Base-by-base conservation (phyloP, 768 basidiomycete genomes). In the Suillus subalutaceus region DNA sequence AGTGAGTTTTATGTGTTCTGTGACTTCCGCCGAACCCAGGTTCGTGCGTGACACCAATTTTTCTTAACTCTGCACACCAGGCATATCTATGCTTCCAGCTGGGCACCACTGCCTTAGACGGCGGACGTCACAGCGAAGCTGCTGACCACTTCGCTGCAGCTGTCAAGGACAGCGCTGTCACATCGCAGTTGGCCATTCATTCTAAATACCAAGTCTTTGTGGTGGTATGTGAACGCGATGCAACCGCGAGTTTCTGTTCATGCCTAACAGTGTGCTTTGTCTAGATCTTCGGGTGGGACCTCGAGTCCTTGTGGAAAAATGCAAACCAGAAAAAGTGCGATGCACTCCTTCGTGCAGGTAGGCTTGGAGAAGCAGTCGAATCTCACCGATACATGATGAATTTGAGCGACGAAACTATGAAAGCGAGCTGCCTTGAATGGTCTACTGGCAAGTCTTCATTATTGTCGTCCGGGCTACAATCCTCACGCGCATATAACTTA, bases 231-330 rank as follows among this genome's bases (percentile, higher is more conserved):
- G 9, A 12, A 23, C 26, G 8, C 13, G 7, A 38, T 58, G 3
- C 35, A 23, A 23, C 6, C 12, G 18, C 12, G 35, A 35, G 7
- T 20, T 56, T 6, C n/a, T 40, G 12, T 13, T 40, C 13, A 1
- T 13, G 12, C 40, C 40, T 40, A 40, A 40, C 13, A 12, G 40
- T 0, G 40, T 40, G 40, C 40, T 40, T 40, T 40, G 13, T 40
- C 32, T 13, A 58, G 57, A n/a, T 58, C 13, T 57, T 38, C n/a
- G n/a, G 56, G n/a, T 57, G 37, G 56, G 56, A 57, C 56, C 35
- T 57, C 3, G 7, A 58, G n/a, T 7, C 13, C 13, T 15, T 58
- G n/a, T 58, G 57, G 57, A 0, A 38, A 23, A 58, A n/a, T 13
- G 57, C 57, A 23, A n/a, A 58, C 37, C 13, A 58, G 37, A 38